Conservation (phyloP, 2,329 filamentous ascomycete species). For the Huntiella savannae region DNA sequence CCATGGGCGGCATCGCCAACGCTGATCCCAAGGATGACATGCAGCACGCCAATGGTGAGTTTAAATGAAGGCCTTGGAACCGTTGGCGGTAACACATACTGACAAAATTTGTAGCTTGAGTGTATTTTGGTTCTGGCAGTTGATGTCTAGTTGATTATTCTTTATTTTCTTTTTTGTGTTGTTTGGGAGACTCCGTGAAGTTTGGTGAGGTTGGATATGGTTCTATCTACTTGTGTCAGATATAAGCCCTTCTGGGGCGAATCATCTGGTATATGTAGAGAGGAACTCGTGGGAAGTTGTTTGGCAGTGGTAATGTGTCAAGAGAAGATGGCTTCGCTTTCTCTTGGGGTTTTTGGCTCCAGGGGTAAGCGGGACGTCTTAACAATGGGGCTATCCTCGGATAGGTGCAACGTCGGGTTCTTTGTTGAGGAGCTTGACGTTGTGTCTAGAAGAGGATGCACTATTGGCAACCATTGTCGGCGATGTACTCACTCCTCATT, state of each 20-base stretch:
- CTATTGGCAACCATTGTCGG: too few relatives aligned
- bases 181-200: not conserved
- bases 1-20: slow-evolving; percentile 71
- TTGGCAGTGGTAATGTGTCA: not conserved
- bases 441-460: too few relatives aligned
- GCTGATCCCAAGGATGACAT: slow-evolving; percentile 55
- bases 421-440: too few relatives aligned
- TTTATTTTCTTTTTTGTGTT: not conserved
- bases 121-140: too few relatives aligned
- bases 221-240: not conserved
- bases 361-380: too few relatives aligned
- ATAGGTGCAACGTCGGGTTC: too few relatives aligned
- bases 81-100: not conserved
- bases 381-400: too few relatives aligned
- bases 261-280: not conserved
- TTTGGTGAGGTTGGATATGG: not conserved
- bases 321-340: too few relatives aligned
- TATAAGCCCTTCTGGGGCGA: slow-evolving; percentile 12
- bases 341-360: too few relatives aligned
- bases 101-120: too few relatives aligned
- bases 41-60: slow-evolving; percentile 51
- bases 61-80: slow-evolving; percentile 21
- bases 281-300: not conserved
- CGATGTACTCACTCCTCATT: too few relatives aligned
- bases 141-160: not conserved